Base-by-base conservation (phyloP, 139 green algal genomes). In the Tetraselmis striata region DNA sequence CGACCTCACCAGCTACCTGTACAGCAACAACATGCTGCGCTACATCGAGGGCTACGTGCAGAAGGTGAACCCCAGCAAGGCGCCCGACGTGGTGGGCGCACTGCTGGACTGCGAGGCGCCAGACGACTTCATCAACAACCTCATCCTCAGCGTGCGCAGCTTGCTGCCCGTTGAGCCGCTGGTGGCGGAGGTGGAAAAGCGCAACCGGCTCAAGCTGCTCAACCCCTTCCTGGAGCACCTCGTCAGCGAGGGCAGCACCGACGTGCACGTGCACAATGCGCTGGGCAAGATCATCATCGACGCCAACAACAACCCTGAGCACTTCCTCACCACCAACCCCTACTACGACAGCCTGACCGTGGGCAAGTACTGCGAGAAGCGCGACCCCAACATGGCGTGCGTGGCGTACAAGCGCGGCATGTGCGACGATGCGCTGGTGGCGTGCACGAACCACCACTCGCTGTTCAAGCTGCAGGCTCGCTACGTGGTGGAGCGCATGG, bases 41-140 rank as follows among this genome's bases (percentile, higher is more conserved):
- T 99, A 99, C 93, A 99, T 99, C 77, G 97, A 99, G 90, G 97
- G 96, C 31, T 99, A 99, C 81, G 96, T 98, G 75, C 97, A 99
- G 90, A 99, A 99, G 90, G 96, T 96, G 26, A 92, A 89, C 79
- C 88, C 88, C 29, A 45, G 59, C 29, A 85, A 85, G 31, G 76
- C 76, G 5, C 92, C 92, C 0, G 85, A 92, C 74, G 96, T 99
- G 77, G 95, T 99, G 29, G 97, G 95, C n/a, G 95, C 93, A 29
- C 91, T 99, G 86, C 90, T 99, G 81, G 97, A 99, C 82, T 89
- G 89, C 2, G 97, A 99, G 90, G 96, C 95, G 11, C 84, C 93
- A 1, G 95, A 99, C 79, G 92, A 95, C 75, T 99, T 99, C 88
- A 91, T 99, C 83, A 98, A 93, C 86, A 98, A 98, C 86, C 93